Conservation (phyloP, 169 alveolate species). For the Plasmodium vivax region DNA sequence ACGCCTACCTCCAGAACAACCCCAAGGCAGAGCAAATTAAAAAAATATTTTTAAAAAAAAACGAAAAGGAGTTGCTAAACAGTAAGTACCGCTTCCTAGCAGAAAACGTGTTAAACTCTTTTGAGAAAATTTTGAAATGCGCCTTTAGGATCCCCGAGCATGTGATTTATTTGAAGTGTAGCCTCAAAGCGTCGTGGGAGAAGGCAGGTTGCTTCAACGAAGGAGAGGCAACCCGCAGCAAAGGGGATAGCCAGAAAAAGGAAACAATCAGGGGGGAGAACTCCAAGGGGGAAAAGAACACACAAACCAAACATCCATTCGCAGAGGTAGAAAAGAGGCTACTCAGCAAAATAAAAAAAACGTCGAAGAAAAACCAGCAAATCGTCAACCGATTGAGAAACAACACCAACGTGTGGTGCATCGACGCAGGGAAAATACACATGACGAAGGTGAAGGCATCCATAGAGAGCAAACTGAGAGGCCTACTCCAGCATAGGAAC, state of each 20-base stretch:
- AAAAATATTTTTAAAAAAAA: conserved; percentile 15
- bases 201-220: neutral
- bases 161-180: conserved; percentile 13
- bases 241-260: neutral
- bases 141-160: conserved; percentile 56
- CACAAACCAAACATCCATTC: neutral
- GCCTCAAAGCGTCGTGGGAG: neutral
- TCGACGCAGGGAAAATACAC: conserved; percentile 24
- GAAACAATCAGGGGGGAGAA: neutral
- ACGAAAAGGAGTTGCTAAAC: conserved; percentile 20
- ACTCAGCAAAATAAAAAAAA: conserved; percentile 25
- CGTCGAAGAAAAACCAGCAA: conserved; percentile 7
- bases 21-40: neutral
- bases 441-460: neutral
- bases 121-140: conserved; percentile 54
- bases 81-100: conserved; percentile 34
- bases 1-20: neutral
- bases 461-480: conserved; percentile 23
- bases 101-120: conserved; percentile 6
- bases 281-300: neutral
- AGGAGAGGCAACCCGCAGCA: neutral
- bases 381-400: neutral
- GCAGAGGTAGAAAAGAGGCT: neutral
- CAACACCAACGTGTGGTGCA: conserved; percentile 34
- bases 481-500: conserved; percentile 18